These are phyloP conservation scores for Xylariaceae sp. DNA, from an alignment of 2,329 filamentous ascomycete species.

Conservation along the genomic window DNA sequence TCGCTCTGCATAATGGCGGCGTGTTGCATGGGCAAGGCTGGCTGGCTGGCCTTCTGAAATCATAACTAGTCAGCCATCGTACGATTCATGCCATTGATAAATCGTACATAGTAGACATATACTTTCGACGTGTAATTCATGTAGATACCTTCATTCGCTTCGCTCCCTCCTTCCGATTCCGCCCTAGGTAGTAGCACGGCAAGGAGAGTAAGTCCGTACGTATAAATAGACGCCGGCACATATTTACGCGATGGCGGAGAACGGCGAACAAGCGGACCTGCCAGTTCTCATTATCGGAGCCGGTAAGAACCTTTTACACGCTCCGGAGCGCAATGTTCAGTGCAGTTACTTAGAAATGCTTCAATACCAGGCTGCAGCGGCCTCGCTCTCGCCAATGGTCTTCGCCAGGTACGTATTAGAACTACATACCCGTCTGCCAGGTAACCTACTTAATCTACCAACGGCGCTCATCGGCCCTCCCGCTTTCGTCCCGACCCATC, in stretches of 20 bases:
- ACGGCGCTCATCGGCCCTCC: not conserved
- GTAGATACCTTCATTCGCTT: not conserved
- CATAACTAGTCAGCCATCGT: not conserved
- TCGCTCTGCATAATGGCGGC: not conserved
- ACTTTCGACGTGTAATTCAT: not conserved
- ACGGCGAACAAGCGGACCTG: constrained; percentile 11
- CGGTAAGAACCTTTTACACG: constrained; percentile 19
- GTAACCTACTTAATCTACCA: not conserved
- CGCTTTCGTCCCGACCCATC: not conserved
- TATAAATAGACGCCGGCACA: not conserved
- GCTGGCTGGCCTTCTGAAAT: not conserved
- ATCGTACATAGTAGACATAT: not conserved
- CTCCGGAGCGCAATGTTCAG: not conserved
- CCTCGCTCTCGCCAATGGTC: constrained; percentile 30
- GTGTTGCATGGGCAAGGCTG: not conserved
- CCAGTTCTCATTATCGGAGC: constrained; percentile 33
- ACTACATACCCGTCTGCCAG: not conserved
- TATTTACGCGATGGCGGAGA: constrained; percentile 14
- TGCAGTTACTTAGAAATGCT: not conserved
- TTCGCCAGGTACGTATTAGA: constrained; percentile 22
- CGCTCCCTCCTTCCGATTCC: not conserved
- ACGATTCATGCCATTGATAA: too few species aligned
- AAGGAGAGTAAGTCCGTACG: not conserved
- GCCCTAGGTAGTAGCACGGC: not conserved
- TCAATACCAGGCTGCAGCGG: constrained; percentile 27